These are phyloP conservation scores for Ampelocalamus luodianensis DNA, from an alignment of 176 grass and related monocot species.

Conservation along the genomic window DNA sequence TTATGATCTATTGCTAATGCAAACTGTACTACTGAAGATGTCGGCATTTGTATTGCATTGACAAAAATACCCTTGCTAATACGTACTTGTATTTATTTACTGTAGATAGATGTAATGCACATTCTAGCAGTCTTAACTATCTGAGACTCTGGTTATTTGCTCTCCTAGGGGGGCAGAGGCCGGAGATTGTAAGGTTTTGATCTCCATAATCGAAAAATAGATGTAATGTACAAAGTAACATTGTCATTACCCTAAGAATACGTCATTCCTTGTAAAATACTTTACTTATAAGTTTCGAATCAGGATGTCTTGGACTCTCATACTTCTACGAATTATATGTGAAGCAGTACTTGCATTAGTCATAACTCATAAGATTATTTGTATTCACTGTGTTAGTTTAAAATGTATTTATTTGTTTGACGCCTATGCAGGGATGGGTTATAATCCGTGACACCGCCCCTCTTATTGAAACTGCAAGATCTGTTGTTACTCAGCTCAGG, in stretches of 20 bases:
- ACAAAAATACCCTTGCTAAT: not conserved
- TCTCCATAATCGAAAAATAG: not conserved
- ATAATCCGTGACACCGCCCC: conserved; percentile 72
- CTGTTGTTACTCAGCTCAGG: conserved; percentile 71
- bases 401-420: conserved; percentile 34
- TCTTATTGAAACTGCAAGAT: conserved; percentile 86
- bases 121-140: not conserved
- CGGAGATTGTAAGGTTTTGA: no score
- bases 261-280: conserved; percentile 25
- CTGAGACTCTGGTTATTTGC: no score
- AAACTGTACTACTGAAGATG: not conserved
- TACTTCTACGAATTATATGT: not conserved
- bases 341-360: not conserved
- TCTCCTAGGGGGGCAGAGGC: no score
- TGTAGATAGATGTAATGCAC: not conserved
- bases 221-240: not conserved
- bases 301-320: conserved; percentile 3
- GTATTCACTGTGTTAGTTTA: not conserved
- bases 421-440: conserved; percentile 81
- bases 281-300: not conserved
- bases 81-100: not conserved
- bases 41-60: not conserved
- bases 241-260: not conserved
- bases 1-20: not conserved
- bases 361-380: not conserved